A percentile compares a stretch with the other conserved stretches of the same genome.
phyloP scores from a whole-genome alignment of 225 moss, liverwort and hornwort genomes.

The Polytrichum formosum region DNA sequence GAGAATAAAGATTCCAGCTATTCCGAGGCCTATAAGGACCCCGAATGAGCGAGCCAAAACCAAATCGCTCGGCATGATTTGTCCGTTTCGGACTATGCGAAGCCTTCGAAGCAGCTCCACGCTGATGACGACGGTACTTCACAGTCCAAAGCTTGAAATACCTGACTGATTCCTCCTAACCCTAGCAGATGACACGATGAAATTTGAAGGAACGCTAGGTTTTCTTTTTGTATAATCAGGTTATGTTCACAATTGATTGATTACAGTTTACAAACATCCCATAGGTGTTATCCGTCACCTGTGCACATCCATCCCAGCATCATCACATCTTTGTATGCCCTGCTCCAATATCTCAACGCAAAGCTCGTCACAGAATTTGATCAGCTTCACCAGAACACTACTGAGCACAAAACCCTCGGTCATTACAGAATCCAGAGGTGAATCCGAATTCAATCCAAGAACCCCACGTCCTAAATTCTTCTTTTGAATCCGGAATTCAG shows the following conservation, averaged over 20 bases:
- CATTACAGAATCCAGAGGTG: background rate
- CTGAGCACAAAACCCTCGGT: background rate
- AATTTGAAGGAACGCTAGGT: too few relatives aligned
- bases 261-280: background rate
- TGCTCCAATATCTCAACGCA: background rate
- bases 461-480: too few relatives aligned
- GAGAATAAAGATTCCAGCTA: slow-evolving; percentile 76
- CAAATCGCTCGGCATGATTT: slow-evolving; percentile 44
- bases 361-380: background rate
- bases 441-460: too few relatives aligned
- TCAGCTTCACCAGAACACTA: background rate
- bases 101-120: slow-evolving; percentile 46
- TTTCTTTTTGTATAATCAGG: too few relatives aligned
- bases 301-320: slow-evolving; percentile 1
- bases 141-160: too few relatives aligned
- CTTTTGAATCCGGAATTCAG: too few relatives aligned
- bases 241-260: background rate
- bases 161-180: background rate
- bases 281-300: background rate
- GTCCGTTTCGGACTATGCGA: slow-evolving; percentile 29
- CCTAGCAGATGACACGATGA: background rate
- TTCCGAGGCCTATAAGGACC: slow-evolving; percentile 80
- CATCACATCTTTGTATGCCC: slow-evolving; percentile 1
- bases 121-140: slow-evolving; percentile 9
- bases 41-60: slow-evolving; percentile 65